phyloP scores from a whole-genome alignment of 352 stramenopile genomes.

The Phytopythium montanum region DNA sequence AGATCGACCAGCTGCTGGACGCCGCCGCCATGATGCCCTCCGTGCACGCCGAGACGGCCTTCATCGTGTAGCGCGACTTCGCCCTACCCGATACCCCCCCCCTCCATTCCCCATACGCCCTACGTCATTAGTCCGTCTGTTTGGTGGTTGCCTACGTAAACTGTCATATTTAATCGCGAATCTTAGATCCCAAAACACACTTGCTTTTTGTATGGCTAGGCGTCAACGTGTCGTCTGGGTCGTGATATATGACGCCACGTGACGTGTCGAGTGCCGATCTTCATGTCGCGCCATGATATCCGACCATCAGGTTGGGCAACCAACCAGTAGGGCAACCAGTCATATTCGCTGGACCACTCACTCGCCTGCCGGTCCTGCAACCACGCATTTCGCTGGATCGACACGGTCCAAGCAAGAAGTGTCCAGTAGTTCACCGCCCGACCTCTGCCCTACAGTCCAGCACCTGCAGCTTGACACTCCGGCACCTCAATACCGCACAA shows the following conservation, averaged over 20 bases:
- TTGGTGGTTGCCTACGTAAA: neutral
- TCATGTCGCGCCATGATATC: conserved; percentile 4
- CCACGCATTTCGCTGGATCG: neutral
- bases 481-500: neutral
- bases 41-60: conserved; percentile 9
- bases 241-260: neutral
- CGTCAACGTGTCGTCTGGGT: too few species aligned
- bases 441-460: neutral
- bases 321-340: too few species aligned
- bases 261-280: neutral
- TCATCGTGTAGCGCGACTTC: conserved; percentile 19
- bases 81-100: neutral
- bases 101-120: neutral
- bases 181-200: neutral
- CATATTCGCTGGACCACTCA: neutral
- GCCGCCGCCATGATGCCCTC: conserved; percentile 20
- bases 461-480: neutral
- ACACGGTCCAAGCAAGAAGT: neutral
- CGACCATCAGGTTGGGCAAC: neutral
- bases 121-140: too few species aligned
- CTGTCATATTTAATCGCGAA: neutral
- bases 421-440: neutral
- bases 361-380: neutral
- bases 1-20: conserved; percentile 44
- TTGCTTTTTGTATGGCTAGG: too few species aligned